These are phyloP conservation scores for Cryphonectria naterciae DNA, from an alignment of 2,329 filamentous ascomycete species.

Conservation along the genomic window DNA sequence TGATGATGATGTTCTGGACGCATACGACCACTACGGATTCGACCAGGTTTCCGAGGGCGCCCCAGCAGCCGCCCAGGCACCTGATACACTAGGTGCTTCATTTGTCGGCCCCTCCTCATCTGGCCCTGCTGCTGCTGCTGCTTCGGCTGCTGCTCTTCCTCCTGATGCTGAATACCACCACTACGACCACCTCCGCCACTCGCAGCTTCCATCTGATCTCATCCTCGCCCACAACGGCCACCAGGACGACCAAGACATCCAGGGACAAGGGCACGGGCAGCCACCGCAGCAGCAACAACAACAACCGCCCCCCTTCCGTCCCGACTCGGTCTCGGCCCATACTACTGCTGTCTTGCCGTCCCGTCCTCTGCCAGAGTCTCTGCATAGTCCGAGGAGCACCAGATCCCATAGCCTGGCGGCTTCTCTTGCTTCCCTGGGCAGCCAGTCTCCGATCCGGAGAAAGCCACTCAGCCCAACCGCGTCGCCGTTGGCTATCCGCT, in stretches of 20 bases:
- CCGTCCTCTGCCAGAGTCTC: conserved; percentile 24
- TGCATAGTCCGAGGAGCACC: conserved; percentile 37
- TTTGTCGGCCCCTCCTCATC: conserved; percentile 22
- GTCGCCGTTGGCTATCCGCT: conserved; percentile 54
- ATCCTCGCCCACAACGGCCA: not conserved
- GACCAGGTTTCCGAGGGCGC: conserved; percentile 20
- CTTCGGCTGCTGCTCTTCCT: conserved; percentile 3
- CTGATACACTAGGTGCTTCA: conserved; percentile 31
- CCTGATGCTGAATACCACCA: not conserved
- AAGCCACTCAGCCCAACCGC: conserved; percentile 64
- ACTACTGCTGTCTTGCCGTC: conserved; percentile 9
- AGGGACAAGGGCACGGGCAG: conserved; percentile 15
- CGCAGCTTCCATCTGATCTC: conserved; percentile 11
- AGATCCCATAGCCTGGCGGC: conserved; percentile 39
- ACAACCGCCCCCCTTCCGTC: conserved; percentile 10
- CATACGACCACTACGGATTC: conserved; percentile 28
- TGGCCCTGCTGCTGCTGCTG: not conserved
- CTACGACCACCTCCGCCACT: conserved; percentile 4
- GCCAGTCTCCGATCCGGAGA: conserved; percentile 52
- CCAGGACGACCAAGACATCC: not conserved
- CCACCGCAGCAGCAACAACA: not conserved
- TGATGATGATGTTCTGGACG: conserved; percentile 24
- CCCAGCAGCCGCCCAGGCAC: conserved; percentile 24
- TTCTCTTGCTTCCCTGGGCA: conserved; percentile 35
- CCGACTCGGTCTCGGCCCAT: conserved; percentile 19